These are phyloP conservation scores for Osmanthus fragrans DNA, from an alignment of 257 asterid genomes.

Conservation along the genomic window DNA sequence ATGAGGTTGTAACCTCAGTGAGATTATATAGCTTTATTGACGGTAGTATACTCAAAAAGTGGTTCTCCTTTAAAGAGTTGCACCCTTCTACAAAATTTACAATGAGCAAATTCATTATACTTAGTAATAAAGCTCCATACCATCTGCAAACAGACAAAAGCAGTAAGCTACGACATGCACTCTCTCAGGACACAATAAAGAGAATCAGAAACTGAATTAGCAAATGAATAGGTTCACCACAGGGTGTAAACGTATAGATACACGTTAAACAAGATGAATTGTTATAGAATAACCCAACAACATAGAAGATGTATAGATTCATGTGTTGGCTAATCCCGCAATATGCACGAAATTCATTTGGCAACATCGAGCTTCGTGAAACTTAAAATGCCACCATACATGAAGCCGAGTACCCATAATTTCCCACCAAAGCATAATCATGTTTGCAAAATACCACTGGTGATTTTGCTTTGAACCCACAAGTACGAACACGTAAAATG, in stretches of 20 bases:
- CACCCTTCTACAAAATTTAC: too few relatives aligned
- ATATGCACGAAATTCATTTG: conserved; percentile 22
- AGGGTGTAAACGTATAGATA: not conserved
- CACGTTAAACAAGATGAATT: not conserved
- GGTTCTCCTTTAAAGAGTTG: too few relatives aligned
- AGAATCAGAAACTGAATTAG: not conserved
- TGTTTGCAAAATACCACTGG: conserved; percentile 28
- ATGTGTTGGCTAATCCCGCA: conserved; percentile 14
- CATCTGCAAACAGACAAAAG: not conserved
- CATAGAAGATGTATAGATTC: not conserved
- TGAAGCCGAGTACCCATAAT: conserved; percentile 35
- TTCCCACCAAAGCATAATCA: conserved; percentile 32
- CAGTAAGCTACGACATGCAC: too few relatives aligned
- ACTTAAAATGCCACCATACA: conserved; percentile 44
- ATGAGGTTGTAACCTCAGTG: too few relatives aligned
- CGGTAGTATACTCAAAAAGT: too few relatives aligned
- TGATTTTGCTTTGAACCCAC: conserved; percentile 35
- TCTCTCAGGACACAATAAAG: not conserved
- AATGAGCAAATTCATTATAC: too few relatives aligned
- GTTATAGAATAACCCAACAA: not conserved
- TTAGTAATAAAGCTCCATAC: not conserved
- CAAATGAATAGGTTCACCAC: not conserved
- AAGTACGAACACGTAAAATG: conserved; percentile 28
- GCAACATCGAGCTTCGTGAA: conserved; percentile 7
- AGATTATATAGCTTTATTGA: too few relatives aligned